Base-by-base conservation (phyloP, 164 flowering plant species). In the Stephania cephalantha region DNA sequence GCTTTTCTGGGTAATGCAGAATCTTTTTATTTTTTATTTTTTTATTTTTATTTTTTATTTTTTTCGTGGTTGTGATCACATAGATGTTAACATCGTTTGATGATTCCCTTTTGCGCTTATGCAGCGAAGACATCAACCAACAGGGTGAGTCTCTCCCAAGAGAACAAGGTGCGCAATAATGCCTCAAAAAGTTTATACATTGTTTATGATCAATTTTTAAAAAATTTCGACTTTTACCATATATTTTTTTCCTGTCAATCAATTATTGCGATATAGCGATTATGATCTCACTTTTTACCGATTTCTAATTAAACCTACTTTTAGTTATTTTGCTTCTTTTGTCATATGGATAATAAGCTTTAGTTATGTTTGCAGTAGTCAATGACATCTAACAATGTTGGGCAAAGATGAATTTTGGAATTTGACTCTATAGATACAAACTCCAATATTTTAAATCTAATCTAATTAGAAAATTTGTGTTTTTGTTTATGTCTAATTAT, bases 131-230 rank as follows among this genome's bases (percentile, higher is more conserved):
- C 18, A 80, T 46, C 55, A 55, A 55, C 18, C 63, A 55, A 10
- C 52, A 69, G 22, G 78, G 64, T 6, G 83, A 78, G 29, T 88
- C 91, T 65, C 86, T 88, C 15, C 89, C 90, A 44, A 53, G 72
- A 11, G 83, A 83, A 4, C 85, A 79, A 79, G 89, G 95, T 87
- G 77, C 7, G 35, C 45, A 4, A 6, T 1, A 2, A 67, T 8
- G 10, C 18, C 25, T 12, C 46, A 15, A 7, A 4, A 67, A 66
- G 10, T 46, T 77, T 46, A 71, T 4, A 5, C 35, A 15, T n/a
- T 11, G 7, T 68, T 7, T 8, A 0, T 61, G 31, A n/a, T 18
- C 4, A 70, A 22, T 55, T 55, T 55, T 15, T 15, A 0, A 15
- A 18, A 9, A 66, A 46, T 10, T 63, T 2, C n/a, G 6, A 17